phyloP scores from a whole-genome alignment of 2,329 filamentous ascomycete genomes.

The Colletotrichum limetticola region DNA sequence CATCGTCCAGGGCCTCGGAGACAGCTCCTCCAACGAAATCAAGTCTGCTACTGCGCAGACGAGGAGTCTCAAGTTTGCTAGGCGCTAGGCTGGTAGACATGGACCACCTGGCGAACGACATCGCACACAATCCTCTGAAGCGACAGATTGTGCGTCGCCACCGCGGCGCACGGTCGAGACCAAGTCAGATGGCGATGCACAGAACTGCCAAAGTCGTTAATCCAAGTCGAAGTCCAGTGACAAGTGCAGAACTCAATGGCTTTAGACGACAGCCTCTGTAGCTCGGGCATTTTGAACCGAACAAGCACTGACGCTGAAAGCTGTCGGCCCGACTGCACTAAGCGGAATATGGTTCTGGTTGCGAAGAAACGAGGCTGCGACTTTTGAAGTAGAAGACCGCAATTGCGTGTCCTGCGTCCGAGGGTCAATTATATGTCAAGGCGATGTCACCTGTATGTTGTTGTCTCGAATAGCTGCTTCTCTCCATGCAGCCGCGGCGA shows the following conservation, averaged over 20 bases:
- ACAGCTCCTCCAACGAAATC: too few relatives aligned
- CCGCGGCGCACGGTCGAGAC: not conserved
- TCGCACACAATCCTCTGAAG: not conserved
- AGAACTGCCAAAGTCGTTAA: not conserved
- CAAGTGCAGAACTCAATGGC: not conserved
- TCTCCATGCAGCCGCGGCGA: not conserved
- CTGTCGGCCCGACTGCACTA: not conserved
- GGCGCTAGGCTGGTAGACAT: not conserved
- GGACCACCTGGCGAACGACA: not conserved
- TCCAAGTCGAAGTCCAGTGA: not conserved
- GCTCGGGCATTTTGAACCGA: not conserved
- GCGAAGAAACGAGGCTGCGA: constrained; percentile 4
- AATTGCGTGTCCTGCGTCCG: not conserved
- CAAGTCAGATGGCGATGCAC: not conserved
- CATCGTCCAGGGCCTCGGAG: too few relatives aligned
- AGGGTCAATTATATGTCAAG: not conserved
- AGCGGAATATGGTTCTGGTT: constrained; percentile 10
- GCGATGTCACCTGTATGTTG: not conserved
- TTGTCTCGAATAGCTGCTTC: not conserved
- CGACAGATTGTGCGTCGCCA: constrained; percentile 5
- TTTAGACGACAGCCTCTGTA: not conserved
- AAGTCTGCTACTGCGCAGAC: too few relatives aligned
- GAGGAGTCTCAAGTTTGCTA: too few relatives aligned
- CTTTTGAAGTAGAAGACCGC: not conserved
- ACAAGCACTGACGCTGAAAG: not conserved